A percentile compares a stretch with the other conserved stretches of the same genome.
Evolutionary conservation across 345 rosid genomes (phyloP).

Genomic region (Reutealis trisperma): DNA sequence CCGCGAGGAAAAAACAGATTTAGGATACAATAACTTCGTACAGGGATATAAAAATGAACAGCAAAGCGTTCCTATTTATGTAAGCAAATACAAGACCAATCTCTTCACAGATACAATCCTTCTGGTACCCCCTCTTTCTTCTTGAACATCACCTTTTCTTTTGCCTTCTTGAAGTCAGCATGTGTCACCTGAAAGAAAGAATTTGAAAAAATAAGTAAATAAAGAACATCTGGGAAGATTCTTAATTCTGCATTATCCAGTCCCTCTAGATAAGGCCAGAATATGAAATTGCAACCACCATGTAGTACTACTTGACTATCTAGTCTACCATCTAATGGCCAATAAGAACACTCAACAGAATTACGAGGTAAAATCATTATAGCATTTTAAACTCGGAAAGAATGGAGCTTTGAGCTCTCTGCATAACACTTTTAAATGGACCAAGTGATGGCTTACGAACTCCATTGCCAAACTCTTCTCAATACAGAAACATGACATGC

Average conservation of each 20-base stretch:
- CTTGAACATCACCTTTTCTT: slow-evolving; percentile 99
- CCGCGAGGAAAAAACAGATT: no score
- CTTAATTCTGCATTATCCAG: background rate
- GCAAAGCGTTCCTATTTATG: background rate
- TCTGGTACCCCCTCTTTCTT: slow-evolving; percentile 99
- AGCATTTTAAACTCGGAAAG: background rate
- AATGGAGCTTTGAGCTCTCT: background rate
- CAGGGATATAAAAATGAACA: background rate
- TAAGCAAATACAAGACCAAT: background rate
- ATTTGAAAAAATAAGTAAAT: background rate
- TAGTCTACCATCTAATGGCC: background rate
- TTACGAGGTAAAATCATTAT: background rate
- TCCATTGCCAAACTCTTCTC: background rate
- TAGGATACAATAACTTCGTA: background rate
- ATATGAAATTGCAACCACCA: background rate
- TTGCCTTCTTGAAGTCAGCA: slow-evolving; percentile 86
- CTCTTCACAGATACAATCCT: slow-evolving; percentile 84
- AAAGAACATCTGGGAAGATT: background rate
- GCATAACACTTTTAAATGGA: background rate
- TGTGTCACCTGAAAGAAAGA: slow-evolving; percentile 67
- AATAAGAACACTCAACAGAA: background rate
- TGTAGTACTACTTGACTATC: background rate
- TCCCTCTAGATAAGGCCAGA: background rate
- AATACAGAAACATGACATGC: background rate
- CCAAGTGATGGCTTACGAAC: background rate